phyloP scores from a whole-genome alignment of 106 monocot species.

The Amphibolis antarctica region DNA sequence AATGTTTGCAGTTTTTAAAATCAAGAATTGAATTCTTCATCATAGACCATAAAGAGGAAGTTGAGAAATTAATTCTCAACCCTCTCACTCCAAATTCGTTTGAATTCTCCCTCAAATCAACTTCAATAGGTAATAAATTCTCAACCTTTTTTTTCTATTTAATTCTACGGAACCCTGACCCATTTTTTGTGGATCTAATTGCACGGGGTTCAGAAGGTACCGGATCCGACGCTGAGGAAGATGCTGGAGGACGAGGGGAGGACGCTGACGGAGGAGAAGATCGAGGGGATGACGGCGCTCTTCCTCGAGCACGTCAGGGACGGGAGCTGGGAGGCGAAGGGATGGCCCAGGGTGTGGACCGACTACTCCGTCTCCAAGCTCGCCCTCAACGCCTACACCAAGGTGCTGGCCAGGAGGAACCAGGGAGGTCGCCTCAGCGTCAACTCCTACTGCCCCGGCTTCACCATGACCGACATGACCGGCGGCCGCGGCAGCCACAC shows the following conservation, averaged over 20 bases:
- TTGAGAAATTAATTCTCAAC: no score
- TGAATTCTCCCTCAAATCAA: no score
- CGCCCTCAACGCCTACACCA: slow-evolving; percentile 55
- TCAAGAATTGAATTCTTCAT: no score
- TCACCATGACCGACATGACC: slow-evolving; percentile 67
- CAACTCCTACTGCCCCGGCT: slow-evolving; percentile 80
- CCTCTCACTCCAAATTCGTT: no score
- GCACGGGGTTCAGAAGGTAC: slow-evolving; percentile 3
- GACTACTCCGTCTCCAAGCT: slow-evolving; percentile 78
- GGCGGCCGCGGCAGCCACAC: slow-evolving; percentile 28
- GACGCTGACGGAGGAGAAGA: slow-evolving; percentile 24
- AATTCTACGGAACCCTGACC: no score
- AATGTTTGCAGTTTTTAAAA: no score
- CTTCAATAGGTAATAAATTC: no score
- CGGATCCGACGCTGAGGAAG: slow-evolving; percentile 2
- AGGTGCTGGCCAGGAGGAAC: slow-evolving; percentile 26
- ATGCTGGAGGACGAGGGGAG: slow-evolving; percentile 51
- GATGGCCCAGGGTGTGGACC: slow-evolving; percentile 79
- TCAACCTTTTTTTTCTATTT: no score
- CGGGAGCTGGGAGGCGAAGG: slow-evolving; percentile 43
- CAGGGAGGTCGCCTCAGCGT: slow-evolving; percentile 27
- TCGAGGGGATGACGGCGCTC: slow-evolving; percentile 28
- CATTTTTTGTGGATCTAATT: no score
- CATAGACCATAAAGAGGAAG: no score
- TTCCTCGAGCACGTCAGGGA: slow-evolving; percentile 39